Percentiles rank a stretch among this genome's conserved stretches.
Conservation (phyloP, 106 monocot genomes). For the Dactylorhiza incarnata region DNA sequence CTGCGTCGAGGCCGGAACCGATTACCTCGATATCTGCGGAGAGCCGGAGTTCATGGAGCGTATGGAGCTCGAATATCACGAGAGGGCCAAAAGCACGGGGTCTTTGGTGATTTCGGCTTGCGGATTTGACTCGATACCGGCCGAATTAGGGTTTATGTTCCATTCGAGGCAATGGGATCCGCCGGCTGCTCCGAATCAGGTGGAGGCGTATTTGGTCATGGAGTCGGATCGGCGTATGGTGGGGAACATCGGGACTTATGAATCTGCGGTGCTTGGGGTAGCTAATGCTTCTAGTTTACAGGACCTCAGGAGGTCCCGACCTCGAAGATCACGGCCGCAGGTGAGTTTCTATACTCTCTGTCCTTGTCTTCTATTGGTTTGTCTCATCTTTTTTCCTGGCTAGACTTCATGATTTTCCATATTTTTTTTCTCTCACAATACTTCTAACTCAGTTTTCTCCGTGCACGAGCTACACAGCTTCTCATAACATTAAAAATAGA, state of each 20-base stretch:
- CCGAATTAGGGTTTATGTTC: slow-evolving; percentile 80
- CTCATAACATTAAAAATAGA: too few species aligned
- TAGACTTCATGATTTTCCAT: background rate
- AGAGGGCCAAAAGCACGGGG: slow-evolving; percentile 40
- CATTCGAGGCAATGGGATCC: slow-evolving; percentile 57
- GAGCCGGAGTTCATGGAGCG: slow-evolving; percentile 99
- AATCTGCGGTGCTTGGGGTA: slow-evolving; percentile 87
- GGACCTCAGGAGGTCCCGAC: slow-evolving; percentile 68
- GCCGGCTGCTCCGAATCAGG: slow-evolving; percentile 24
- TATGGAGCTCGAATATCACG: slow-evolving; percentile 55
- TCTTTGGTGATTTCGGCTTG: slow-evolving; percentile 83
- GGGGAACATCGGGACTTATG: slow-evolving; percentile 79
- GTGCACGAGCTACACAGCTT: too few species aligned
- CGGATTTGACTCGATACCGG: slow-evolving; percentile 90
- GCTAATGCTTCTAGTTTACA: slow-evolving; percentile 53
- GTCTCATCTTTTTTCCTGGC: background rate
- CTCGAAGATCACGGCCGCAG: slow-evolving; percentile 47
- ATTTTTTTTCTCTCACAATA: too few species aligned
- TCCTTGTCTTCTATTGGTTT: background rate
- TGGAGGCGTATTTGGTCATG: slow-evolving; percentile 73
- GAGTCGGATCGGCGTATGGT: slow-evolving; percentile 74
- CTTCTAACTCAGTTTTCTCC: too few species aligned
- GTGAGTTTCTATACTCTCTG: slow-evolving; percentile 12
- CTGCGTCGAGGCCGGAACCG: slow-evolving; percentile 61
- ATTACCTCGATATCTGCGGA: slow-evolving; percentile 85